These are phyloP conservation scores for Hypoxylon rubiginosum DNA, from an alignment of 2,329 filamentous ascomycete species.

Conservation along the genomic window DNA sequence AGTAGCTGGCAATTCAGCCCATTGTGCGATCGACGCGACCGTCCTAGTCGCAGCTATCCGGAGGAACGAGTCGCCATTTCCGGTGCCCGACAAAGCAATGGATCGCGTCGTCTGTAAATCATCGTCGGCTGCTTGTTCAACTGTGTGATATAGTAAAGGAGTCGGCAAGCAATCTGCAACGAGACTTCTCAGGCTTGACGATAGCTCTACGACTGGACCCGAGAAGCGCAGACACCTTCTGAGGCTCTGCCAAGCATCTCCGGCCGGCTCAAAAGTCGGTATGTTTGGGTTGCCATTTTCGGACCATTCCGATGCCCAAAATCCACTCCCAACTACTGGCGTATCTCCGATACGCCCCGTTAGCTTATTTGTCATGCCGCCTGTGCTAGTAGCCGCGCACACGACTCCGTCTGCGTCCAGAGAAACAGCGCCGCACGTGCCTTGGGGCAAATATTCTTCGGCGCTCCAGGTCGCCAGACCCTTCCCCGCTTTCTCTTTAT, in stretches of 20 bases:
- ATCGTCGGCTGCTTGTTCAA: conserved; percentile 20
- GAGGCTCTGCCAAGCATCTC: conserved; percentile 39
- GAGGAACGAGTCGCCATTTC: conserved; percentile 91
- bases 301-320: conserved; percentile 89
- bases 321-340: conserved; percentile 84
- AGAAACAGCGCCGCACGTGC: conserved; percentile 86
- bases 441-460: conserved; percentile 80
- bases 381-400: conserved; percentile 76
- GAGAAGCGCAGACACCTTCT: conserved; percentile 36
- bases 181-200: conserved; percentile 60
- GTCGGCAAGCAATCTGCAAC: conserved; percentile 73
- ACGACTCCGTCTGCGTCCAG: conserved; percentile 81
- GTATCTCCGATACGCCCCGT: conserved; percentile 89
- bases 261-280: conserved; percentile 11
- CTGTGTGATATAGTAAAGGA: conserved; percentile 58
- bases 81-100: conserved; percentile 79
- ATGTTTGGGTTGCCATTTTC: conserved; percentile 59
- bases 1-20: conserved; percentile 65
- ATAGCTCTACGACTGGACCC: conserved; percentile 56
- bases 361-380: conserved; percentile 90
- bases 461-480: conserved; percentile 67
- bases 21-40: conserved; percentile 79
- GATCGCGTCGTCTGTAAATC: conserved; percentile 57
- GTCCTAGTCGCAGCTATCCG: conserved; percentile 79
- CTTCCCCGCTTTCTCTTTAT: conserved; percentile 59